Evolutionary conservation across 1,139 yeast species (phyloP).

Genomic region (Kluyveromyces marxianus): DNA sequence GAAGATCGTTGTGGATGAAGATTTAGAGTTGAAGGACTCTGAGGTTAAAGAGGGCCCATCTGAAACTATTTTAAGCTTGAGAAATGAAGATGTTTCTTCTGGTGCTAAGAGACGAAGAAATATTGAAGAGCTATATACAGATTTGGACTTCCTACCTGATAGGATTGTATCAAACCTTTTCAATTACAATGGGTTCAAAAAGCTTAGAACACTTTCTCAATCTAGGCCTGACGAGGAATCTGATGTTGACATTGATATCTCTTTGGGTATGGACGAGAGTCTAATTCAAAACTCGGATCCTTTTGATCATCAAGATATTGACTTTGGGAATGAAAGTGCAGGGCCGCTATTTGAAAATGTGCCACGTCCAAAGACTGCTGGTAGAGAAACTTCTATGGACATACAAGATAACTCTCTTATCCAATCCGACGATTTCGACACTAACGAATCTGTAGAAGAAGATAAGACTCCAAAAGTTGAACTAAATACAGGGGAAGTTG

Average conservation of each 20-base stretch:
- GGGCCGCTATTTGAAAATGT: slow-evolving; percentile 1
- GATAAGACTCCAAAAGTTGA: slow-evolving; percentile 17
- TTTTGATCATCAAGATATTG: slow-evolving; percentile 2
- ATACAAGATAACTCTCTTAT: slow-evolving; percentile 6
- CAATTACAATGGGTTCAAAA: slow-evolving; percentile 12
- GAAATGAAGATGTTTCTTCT: not conserved
- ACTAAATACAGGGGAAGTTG: slow-evolving; percentile 17
- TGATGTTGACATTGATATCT: slow-evolving; percentile 17
- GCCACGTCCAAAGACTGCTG: slow-evolving; percentile 1
- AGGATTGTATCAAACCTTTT: slow-evolving; percentile 10
- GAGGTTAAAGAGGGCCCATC: slow-evolving; percentile 10
- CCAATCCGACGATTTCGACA: not conserved
- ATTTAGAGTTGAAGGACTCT: slow-evolving; percentile 21
- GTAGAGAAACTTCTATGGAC: slow-evolving; percentile 3
- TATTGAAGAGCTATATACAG: slow-evolving; percentile 15
- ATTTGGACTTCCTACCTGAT: slow-evolving; percentile 15
- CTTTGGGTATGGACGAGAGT: slow-evolving; percentile 19
- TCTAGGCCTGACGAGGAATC: slow-evolving; percentile 2
- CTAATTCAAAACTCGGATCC: slow-evolving; percentile 4
- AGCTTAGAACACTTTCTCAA: slow-evolving; percentile 6
- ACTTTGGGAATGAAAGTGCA: not conserved
- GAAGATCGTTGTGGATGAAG: slow-evolving; percentile 18
- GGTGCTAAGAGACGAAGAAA: slow-evolving; percentile 13
- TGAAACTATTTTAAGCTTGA: not conserved
- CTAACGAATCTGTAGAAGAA: not conserved